Conservation (phyloP, 495 filamentous ascomycete species). For the Xylaria telfairii region DNA sequence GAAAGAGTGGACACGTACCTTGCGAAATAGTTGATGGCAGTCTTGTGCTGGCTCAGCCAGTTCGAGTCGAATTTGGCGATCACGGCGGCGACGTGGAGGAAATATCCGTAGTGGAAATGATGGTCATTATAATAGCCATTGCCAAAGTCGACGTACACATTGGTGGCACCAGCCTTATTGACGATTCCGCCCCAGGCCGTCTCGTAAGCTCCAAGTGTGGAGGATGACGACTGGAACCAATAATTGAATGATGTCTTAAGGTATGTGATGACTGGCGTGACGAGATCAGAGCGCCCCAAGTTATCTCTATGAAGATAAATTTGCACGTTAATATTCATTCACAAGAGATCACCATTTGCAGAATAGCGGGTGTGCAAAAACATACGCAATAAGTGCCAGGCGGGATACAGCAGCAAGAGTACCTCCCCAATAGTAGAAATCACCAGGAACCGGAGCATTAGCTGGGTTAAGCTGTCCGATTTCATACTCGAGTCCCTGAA, state of each 20-base stretch:
- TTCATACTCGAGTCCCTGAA: neutral
- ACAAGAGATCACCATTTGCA: neutral
- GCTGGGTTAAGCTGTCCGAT: neutral
- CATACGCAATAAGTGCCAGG: constrained; percentile 8
- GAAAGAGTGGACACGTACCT: neutral
- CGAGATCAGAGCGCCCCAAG: neutral
- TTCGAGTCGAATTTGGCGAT: neutral
- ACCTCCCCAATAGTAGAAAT: constrained; percentile 4
- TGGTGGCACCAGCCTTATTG: neutral
- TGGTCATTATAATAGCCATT: neutral
- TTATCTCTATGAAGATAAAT: neutral
- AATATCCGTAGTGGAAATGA: constrained; percentile 1
- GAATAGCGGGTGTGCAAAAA: neutral
- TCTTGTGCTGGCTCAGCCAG: neutral
- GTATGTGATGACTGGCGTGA: neutral
- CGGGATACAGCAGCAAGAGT: neutral
- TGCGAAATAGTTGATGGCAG: neutral
- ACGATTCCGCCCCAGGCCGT: constrained; percentile 6
- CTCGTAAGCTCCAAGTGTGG: neutral
- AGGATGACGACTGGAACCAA: neutral
- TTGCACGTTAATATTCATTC: neutral
- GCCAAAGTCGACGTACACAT: neutral
- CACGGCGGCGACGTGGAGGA: neutral
- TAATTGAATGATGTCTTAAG: neutral
- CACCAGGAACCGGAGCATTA: neutral